Conservation (phyloP, 768 basidiomycete species). For the Phanerochaete sordida region DNA sequence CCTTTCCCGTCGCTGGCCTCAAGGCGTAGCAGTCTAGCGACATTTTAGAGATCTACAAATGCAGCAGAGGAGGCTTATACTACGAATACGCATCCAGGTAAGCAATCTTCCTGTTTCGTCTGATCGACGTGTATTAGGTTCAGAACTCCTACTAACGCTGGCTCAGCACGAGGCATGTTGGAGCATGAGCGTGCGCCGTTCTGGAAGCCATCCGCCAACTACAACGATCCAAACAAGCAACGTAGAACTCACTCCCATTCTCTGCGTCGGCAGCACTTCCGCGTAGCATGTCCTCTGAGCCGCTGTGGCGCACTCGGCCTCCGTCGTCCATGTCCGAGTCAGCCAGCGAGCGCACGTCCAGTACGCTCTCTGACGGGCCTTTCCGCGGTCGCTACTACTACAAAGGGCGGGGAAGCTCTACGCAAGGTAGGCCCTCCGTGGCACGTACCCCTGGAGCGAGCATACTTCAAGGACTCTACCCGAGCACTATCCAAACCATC, state of each 20-base stretch:
- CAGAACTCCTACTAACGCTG: not conserved
- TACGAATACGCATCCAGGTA: no score
- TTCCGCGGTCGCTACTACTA: not conserved
- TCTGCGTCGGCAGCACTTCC: not conserved
- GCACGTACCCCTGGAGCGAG: not conserved
- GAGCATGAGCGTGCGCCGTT: not conserved
- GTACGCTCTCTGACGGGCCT: not conserved
- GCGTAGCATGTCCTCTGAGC: not conserved
- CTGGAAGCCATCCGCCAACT: no score
- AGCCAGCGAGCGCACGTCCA: not conserved
- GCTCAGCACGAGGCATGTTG: no score
- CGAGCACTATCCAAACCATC: not conserved
- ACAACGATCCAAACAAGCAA: no score
- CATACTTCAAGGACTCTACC: not conserved
- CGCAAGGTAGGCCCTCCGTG: not conserved
- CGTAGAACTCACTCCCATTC: not conserved
- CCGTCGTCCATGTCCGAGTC: not conserved
- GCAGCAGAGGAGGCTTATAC: no score
- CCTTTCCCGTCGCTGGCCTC: no score
- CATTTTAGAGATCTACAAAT: no score
- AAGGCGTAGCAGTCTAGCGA: no score
- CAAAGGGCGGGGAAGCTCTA: not conserved
- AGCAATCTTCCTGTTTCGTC: no score
- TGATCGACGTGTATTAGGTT: not conserved
- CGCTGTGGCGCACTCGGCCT: not conserved